These are phyloP conservation scores for Beauveria sp. DNA, from an alignment of 2,329 filamentous ascomycete genomes.

Conservation along the genomic window DNA sequence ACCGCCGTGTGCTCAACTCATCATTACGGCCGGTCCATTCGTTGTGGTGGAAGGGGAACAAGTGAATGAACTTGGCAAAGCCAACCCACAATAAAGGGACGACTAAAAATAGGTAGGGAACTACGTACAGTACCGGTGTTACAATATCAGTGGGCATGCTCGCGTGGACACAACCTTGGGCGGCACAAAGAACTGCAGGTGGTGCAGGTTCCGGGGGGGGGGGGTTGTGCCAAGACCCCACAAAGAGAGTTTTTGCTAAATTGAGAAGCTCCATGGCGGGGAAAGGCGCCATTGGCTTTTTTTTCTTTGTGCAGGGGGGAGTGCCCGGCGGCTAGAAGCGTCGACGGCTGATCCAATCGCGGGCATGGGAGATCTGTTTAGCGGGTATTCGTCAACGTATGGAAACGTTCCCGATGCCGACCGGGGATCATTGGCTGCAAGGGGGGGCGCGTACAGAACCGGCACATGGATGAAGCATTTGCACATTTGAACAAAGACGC, in stretches of 20 bases:
- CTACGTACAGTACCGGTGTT: no score
- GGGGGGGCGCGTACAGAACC: background rate
- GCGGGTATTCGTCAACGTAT: background rate
- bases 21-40: background rate
- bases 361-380: background rate
- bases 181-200: no score
- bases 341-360: conserved; percentile 5
- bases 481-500: no score
- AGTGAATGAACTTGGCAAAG: background rate
- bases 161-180: background rate
- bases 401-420: background rate
- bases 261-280: background rate
- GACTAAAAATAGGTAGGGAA: conserved; percentile 1
- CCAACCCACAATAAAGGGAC: background rate
- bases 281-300: background rate
- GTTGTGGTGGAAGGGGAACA: background rate
- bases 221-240: no score
- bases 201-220: no score
- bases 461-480: no score
- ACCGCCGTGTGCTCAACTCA: background rate
- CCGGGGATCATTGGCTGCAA: background rate
- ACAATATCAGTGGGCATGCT: background rate
- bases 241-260: background rate
- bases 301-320: background rate
- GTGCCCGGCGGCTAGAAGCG: conserved; percentile 2